Evolutionary conservation across 2,329 filamentous ascomycete genomes (phyloP), one percentile per base, ranked within the genome.

Genomic region (Fusarium staphyleae): DNA sequence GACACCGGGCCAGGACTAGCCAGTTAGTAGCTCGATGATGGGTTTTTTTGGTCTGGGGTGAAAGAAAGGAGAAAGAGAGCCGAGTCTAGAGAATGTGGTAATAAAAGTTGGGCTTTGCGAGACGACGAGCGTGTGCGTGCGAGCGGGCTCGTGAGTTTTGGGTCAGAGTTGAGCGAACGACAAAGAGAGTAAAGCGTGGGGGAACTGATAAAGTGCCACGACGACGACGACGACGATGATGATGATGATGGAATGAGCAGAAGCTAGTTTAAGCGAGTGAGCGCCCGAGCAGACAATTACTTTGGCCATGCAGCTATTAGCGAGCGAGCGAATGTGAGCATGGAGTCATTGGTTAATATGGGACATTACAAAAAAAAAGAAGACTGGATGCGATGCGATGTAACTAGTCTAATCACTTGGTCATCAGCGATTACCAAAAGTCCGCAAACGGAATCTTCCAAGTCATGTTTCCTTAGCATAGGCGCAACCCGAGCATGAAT

Each of bases 1-100:
- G 56, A 63, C 49, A 55, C 55, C 40, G 19, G 55, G 51, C 59
- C 50, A 48, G 45, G 54, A 49, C 58, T 45, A 58, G 58, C 58
- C 42, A 58, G 58, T 39, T 55, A 52, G 52, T 43, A 39, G 36
- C 29, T 49, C 29, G 32, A 24, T 8, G 8, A 24, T 22, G 47
- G 39, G 34, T 30, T 18, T 39, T 22, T 40, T 37, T 46, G n/a
- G 18, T 39, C n/a, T n/a, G n/a, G 37, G 33, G 26, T 19, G 14
- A 36, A 30, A 13, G 5, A 32, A 44, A 39, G 30, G 26, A 34
- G 16, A 36, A 47, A 15, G 36, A 24, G 32, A 33, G 22, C 41
- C 10, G 34, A 42, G 52, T 16, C 35, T 30, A 48, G 41, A 43
- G 45, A 39, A 34, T 37, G 28, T 29, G 29, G 30, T 19, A 33